Base-by-base conservation (phyloP, 371 early-diverging fungal genomes). In the Rhizopus delemar region DNA sequence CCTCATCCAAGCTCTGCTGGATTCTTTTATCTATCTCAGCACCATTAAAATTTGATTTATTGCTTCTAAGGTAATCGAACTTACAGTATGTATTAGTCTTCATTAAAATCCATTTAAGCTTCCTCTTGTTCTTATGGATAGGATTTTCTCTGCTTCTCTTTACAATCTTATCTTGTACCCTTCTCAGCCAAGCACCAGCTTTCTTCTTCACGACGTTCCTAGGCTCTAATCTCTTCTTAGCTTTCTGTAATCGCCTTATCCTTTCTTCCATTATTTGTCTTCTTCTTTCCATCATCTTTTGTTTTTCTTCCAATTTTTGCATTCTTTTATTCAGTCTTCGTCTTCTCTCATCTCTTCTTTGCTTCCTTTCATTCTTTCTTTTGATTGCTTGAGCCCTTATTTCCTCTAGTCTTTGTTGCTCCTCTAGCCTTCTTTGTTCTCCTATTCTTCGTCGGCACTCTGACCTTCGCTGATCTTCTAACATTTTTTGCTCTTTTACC, bases 131-230 rank as follows among this genome's bases (percentile, higher is more conserved):
- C 28, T 59, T 41, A n/a, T 46, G 28, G 7, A 28, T 0, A 28
- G 4, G 28, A 7, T 51, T 61, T 3, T 33, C 28, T 15, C 11
- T 8, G 8, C 59, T 55, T 16, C 59, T 46, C 16, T 66, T 58
- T 15, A 41, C 33, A 13, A 71, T 56, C 2, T 57, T 56, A 8
- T 22, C 28, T 15, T 67, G 58, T 2, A 56, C 62, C 15, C 58
- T 57, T 9, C 57, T 28, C 0, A 65, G 8, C 48, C 46, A 57
- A 0, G 57, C 59, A 28, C 8, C 28, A 13, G 60, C 34, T 8
- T 41, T 56, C 9, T 52, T 57, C n/a, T 58, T 43, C 35, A 64
- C 9, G 7, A 51, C n/a, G 0, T 32, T 51, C 15, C 36, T 13
- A 9, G 35, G 1, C 4, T 29, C 15, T 0, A n/a, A 4, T 34